Evolutionary conservation across 352 stramenopile species (phyloP), one percentile per base, ranked within the genome.

Genomic region (Blastocystis sp.): DNA sequence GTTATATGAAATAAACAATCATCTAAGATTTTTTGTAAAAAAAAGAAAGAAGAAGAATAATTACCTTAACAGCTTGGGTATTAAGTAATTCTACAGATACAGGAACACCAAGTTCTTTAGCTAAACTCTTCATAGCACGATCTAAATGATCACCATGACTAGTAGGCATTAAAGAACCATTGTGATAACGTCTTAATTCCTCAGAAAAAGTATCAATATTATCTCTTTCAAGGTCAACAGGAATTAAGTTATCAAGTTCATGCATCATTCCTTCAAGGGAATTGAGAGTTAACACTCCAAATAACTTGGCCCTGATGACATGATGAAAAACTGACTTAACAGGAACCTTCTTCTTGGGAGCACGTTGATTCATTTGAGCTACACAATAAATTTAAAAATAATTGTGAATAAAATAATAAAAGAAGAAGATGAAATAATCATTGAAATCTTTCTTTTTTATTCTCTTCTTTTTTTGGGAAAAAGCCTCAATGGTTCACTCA

Each of bases 261-360:
- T 54, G 11, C 52, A 62, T 62, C 52, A 62, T 62, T 23, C 52
- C 52, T 19, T 62, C 52, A 39, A 62, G 6, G 11, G 52, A 39
- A 13, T 62, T 62, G 39, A 62, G 40, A 6, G 52, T 62, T 4
- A 62, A 32, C 11, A 62, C 30, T 18, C 39, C 52, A 45, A 54
- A 62, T 27, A 62, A 52, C 42, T 62, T 62, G 3, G 52, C 52
- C 25, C 52, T 39, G 16, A 62, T 62, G 13, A 62, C 52, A 35
- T 62, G 52, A 44, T 62, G 36, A 35, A 48, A 52, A n/a, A 62
- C 41, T 2, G 52, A 48, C 27, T 62, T 62, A 25, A 62, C 52
- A 7, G 52, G 34, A 18, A 62, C 24, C 52, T 62, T 62, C 35
- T 62, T 62, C 52, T 31, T 49, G 42, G 52, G 52, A 24, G 32